Evolutionary conservation across 2,329 filamentous ascomycete species (phyloP).

Genomic region (Colletotrichum scovillei): DNA sequence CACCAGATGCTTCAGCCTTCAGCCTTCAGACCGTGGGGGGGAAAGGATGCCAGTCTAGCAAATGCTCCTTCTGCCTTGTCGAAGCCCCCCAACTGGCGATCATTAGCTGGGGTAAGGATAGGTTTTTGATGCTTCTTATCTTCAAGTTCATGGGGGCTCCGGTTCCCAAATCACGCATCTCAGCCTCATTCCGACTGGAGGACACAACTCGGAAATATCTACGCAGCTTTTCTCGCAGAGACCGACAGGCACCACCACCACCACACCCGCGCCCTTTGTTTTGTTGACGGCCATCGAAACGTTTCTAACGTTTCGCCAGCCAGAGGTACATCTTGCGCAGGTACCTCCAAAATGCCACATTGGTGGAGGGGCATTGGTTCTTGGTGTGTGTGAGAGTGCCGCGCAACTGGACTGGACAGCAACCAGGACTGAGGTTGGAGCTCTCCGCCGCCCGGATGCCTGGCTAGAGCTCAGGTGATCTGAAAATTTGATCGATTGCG

Average conservation of each 20-base stretch:
- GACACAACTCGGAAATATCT: neutral
- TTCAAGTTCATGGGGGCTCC: neutral
- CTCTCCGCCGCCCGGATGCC: conserved; percentile 29
- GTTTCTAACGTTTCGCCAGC: conserved; percentile 14
- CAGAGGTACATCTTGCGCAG: conserved; percentile 11
- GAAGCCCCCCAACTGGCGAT: conserved; percentile 4
- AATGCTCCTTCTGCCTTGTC: neutral
- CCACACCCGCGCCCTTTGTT: neutral
- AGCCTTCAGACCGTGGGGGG: neutral
- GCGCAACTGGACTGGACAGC: conserved; percentile 28
- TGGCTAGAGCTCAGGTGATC: conserved; percentile 33
- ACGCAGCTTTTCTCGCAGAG: neutral
- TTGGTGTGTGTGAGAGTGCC: conserved; percentile 12
- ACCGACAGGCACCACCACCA: neutral
- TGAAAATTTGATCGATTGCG: conserved; percentile 31
- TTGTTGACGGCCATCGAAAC: neutral
- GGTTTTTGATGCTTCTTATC: neutral
- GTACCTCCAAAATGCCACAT: conserved; percentile 17
- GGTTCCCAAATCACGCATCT: neutral
- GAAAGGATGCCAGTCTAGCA: conserved; percentile 4
- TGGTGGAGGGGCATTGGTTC: conserved; percentile 17
- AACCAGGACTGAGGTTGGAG: conserved; percentile 24
- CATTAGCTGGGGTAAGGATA: neutral
- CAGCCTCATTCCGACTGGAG: neutral
- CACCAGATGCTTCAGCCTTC: conserved; percentile 7